Base-by-base conservation (phyloP, 805 yeast genomes). In the Candida taoyuanica region DNA sequence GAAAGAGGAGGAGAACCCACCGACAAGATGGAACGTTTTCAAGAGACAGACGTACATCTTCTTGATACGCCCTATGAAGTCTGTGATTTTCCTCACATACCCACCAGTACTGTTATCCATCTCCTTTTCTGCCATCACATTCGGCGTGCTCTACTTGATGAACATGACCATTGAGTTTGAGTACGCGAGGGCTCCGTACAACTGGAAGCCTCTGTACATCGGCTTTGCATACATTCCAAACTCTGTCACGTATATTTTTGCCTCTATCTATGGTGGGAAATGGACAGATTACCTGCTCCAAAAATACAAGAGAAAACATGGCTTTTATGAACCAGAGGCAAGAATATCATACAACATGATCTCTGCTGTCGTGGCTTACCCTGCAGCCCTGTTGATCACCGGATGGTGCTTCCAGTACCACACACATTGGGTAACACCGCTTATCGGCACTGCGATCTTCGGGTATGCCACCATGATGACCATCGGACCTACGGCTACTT, bases 401-500 rank as follows among this genome's bases (percentile, higher is more conserved):
- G 96, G 96, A 1, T 86, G 96, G 96, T 73, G 88, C 37, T 68
- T 85, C 16, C 73, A 81, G 37, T 71, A 68, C 44, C 70, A 77
- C 14, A 67, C 72, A 29, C 78, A 74, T 44, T 87, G 95, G 95
- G 78, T 81, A 1, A 69, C 79, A 4, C 95, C 95, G 0, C 65
- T 86, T 48, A 67, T 86, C 9, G 95, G 95, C 1, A 81, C 93
- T 5, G 85, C 89, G 1, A 42, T 85, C 6, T 85, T 81, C 58
- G 96, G 96, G 0, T 77, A 81, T 54, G 85, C 91, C 0, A 78
- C 85, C 24, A 83, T 86, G 93, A 75, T 85, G 60, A 76, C 84
- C 4, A 85, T 85, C 48, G 93, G 94, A 3, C 76, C 85, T 7
- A 81, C 87, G 0, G 74, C 81, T 3, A 85, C 95, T 0, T 87